phyloP scores from a whole-genome alignment of 2,329 filamentous ascomycete species.

The Colletotrichum coccodes region DNA sequence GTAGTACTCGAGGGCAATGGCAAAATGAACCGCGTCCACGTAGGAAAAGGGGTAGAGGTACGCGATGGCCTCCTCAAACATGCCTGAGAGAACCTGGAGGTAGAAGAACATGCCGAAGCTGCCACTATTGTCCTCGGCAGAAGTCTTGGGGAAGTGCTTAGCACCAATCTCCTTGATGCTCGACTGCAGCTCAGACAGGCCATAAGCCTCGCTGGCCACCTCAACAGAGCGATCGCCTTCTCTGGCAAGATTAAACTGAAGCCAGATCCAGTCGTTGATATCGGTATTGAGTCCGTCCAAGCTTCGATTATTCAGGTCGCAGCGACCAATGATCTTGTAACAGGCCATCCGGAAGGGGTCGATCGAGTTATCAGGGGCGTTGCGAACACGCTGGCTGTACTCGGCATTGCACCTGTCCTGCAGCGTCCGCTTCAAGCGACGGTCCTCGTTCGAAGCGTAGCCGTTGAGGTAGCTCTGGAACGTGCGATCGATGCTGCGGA shows the following conservation, averaged over 20 bases:
- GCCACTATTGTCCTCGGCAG: conserved; percentile 79
- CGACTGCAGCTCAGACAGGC: conserved; percentile 75
- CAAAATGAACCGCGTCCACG: conserved; percentile 94
- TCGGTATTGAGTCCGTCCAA: conserved; percentile 71
- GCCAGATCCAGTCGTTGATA: conserved; percentile 78
- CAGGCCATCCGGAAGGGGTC: conserved; percentile 97
- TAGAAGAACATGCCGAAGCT: conserved; percentile 94
- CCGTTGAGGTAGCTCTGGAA: conserved; percentile 89
- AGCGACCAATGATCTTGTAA: conserved; percentile 95
- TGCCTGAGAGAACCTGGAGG: conserved; percentile 86
- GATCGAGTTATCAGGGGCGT: conserved; percentile 85
- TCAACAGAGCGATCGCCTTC: conserved; percentile 72
- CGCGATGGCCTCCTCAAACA: conserved; percentile 93
- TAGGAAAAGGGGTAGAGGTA: conserved; percentile 94
- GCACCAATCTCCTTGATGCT: conserved; percentile 90
- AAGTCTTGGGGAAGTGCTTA: conserved; percentile 87
- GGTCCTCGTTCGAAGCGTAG: conserved; percentile 81
- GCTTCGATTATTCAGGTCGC: conserved; percentile 72
- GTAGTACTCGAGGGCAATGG: conserved; percentile 88
- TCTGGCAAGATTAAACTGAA: conserved; percentile 75
- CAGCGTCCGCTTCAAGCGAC: conserved; percentile 80
- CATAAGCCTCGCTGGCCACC: conserved; percentile 73
- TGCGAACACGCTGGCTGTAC: conserved; percentile 85
- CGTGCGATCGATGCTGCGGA: conserved; percentile 89
- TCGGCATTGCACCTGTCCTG: conserved; percentile 91